phyloP scores from a whole-genome alignment of 2,329 filamentous ascomycete species.

The Botrytis pseudocinerea region DNA sequence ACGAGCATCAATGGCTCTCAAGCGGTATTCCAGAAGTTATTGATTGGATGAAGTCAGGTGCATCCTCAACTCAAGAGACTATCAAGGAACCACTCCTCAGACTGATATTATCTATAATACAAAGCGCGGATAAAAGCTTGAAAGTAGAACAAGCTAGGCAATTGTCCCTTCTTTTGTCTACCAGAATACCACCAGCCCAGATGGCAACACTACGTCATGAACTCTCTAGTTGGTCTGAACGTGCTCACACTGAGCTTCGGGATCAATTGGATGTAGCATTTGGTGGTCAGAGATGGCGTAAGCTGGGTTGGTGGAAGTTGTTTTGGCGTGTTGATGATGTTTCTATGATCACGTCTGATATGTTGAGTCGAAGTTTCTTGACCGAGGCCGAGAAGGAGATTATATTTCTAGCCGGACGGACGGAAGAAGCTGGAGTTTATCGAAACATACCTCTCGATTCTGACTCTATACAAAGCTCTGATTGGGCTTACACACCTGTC shows the following conservation, averaged over 20 bases:
- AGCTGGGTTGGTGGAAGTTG: slow-evolving; percentile 89
- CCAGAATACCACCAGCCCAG: slow-evolving; percentile 42
- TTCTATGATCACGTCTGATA: slow-evolving; percentile 75
- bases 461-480: background rate
- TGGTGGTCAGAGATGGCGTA: slow-evolving; percentile 72
- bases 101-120: slow-evolving; percentile 67
- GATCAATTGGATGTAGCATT: slow-evolving; percentile 78
- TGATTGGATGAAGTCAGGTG: slow-evolving; percentile 62
- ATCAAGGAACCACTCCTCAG: slow-evolving; percentile 67
- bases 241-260: slow-evolving; percentile 80
- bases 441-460: slow-evolving; percentile 11
- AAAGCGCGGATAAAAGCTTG: slow-evolving; percentile 54
- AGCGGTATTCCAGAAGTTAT: slow-evolving; percentile 67
- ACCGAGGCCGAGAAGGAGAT: slow-evolving; percentile 74
- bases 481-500: slow-evolving; percentile 36
- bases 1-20: slow-evolving; percentile 71
- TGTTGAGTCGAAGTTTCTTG: slow-evolving; percentile 76
- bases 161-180: slow-evolving; percentile 39
- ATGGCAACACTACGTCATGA: slow-evolving; percentile 53
- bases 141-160: slow-evolving; percentile 48
- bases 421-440: slow-evolving; percentile 62
- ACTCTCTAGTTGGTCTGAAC: slow-evolving; percentile 73
- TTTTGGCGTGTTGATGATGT: slow-evolving; percentile 96
- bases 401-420: slow-evolving; percentile 79
- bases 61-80: slow-evolving; percentile 43